Conservation (phyloP, 129 eudicot species). For the sunflower (Helianthus annuus) region DNA sequence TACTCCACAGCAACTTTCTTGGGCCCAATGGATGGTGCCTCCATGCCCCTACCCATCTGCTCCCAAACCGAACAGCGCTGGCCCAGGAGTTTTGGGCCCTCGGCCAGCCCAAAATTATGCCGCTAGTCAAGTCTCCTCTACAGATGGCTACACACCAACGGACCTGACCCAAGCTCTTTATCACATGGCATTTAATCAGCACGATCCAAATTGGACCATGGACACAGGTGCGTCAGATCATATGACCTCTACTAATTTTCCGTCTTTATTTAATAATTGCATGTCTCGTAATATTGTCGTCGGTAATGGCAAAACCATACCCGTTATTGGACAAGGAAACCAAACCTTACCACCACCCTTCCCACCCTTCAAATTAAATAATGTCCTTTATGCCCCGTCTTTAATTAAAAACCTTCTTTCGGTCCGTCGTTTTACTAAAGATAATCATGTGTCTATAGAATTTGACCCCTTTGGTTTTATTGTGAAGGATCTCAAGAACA, state of each 20-base stretch:
- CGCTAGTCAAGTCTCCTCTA: neutral
- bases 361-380: no score
- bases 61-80: neutral
- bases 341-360: neutral
- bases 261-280: neutral
- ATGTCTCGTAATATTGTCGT: neutral
- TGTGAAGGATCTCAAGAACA: neutral
- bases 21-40: neutral
- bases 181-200: neutral
- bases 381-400: neutral
- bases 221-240: neutral
- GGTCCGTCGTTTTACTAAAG: no score
- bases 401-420: no score
- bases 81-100: neutral
- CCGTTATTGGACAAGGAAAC: neutral
- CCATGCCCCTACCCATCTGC: neutral
- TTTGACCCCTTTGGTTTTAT: no score
- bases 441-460: no score
- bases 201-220: neutral
- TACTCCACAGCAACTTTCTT: no score
- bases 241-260: neutral
- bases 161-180: neutral
- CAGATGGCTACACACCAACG: no score
- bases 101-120: neutral
- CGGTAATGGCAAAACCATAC: neutral